Conservation (phyloP, 1,139 yeast genomes). For the Taphrina pruni region DNA sequence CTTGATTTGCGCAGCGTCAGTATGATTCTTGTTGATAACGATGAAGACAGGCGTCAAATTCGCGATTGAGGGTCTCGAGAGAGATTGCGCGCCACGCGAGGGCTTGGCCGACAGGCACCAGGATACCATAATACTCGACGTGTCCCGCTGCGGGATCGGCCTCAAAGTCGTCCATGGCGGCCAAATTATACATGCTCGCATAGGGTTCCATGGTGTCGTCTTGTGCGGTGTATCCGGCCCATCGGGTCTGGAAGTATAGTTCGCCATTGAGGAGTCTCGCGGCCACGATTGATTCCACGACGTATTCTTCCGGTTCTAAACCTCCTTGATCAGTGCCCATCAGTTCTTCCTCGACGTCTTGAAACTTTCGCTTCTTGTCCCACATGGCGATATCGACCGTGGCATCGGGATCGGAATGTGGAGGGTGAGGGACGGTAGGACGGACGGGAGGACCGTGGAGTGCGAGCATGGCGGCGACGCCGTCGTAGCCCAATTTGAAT, state of each 20-base stretch:
- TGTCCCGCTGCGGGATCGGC: not conserved
- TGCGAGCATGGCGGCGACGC: constrained; percentile 12
- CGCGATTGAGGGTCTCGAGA: not conserved
- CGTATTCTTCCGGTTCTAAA: not conserved
- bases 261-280: not conserved
- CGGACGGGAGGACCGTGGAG: too few species aligned
- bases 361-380: too few species aligned
- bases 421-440: too few species aligned
- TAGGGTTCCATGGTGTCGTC: constrained; percentile 17
- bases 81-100: constrained; percentile 5
- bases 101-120: not conserved
- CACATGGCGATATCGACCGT: too few species aligned
- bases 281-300: constrained; percentile 14
- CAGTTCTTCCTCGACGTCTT: not conserved
- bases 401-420: too few species aligned
- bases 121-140: not conserved
- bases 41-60: not conserved
- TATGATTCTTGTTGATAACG: too few species aligned
- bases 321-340: too few species aligned
- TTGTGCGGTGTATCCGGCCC: constrained; percentile 4
- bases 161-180: constrained; percentile 14
- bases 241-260: constrained; percentile 12
- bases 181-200: not conserved
- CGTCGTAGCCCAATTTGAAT: constrained; percentile 1
- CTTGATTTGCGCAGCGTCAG: too few species aligned